These are phyloP conservation scores for Nemania sp. DNA, from an alignment of 2,329 filamentous ascomycete genomes.

Conservation along the genomic window DNA sequence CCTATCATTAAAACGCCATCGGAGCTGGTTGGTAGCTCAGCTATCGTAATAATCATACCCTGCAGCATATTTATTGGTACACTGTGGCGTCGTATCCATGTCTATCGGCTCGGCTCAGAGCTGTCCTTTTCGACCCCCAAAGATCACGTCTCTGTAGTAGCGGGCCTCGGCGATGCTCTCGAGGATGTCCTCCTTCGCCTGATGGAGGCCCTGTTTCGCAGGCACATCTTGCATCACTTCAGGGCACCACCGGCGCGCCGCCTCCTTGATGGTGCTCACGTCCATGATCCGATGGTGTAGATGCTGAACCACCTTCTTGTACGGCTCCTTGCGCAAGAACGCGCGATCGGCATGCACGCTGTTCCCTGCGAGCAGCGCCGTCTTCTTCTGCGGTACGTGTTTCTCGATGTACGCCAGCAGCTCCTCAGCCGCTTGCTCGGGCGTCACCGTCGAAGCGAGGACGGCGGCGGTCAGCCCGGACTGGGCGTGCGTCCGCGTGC, in stretches of 20 bases:
- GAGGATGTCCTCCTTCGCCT: constrained; percentile 86
- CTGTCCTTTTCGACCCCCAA: constrained; percentile 43
- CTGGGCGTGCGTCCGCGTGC: constrained; percentile 74
- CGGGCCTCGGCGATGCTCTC: constrained; percentile 93
- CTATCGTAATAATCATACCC: background rate
- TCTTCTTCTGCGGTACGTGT: constrained; percentile 66
- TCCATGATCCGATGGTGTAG: constrained; percentile 91
- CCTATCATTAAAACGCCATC: background rate
- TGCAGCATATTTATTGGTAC: background rate
- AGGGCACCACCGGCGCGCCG: constrained; percentile 77
- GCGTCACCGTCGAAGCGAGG: constrained; percentile 71
- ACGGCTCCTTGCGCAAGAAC: constrained; percentile 78
- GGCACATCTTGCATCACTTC: constrained; percentile 66
- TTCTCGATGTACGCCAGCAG: constrained; percentile 79
- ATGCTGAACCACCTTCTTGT: constrained; percentile 72
- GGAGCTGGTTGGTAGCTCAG: background rate
- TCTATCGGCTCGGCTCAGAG: background rate
- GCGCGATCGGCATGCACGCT: constrained; percentile 87
- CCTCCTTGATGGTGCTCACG: constrained; percentile 92
- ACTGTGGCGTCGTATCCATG: background rate
- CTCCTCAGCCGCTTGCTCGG: constrained; percentile 70
- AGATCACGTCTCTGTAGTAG: constrained; percentile 77
- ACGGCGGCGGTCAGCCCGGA: constrained; percentile 83
- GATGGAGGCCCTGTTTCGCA: constrained; percentile 74
- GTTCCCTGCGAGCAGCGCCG: constrained; percentile 83